Percentiles rank a stretch among this genome's conserved stretches.
Evolutionary conservation across 2,329 filamentous ascomycete species (phyloP).

Genomic region (Alternaria rosae): DNA sequence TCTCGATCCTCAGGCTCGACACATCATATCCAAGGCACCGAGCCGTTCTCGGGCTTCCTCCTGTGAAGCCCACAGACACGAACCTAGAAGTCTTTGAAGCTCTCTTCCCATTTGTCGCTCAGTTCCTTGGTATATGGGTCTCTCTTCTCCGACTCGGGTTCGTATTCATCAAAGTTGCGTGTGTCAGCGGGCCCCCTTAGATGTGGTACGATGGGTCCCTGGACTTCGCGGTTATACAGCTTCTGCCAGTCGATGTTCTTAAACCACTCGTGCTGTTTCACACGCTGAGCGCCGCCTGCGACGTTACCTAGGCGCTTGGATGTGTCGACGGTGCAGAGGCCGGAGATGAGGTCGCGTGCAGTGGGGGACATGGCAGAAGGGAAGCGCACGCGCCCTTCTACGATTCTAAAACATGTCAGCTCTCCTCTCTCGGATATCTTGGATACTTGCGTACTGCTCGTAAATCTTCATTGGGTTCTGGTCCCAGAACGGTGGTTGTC

Average conservation of each 20-base stretch:
- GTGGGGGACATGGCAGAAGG: conserved; percentile 72
- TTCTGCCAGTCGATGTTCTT: conserved; percentile 76
- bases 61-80: not conserved
- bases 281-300: conserved; percentile 72
- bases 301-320: conserved; percentile 81
- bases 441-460: conserved; percentile 60
- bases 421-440: not conserved
- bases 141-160: conserved; percentile 73
- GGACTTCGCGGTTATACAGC: conserved; percentile 67
- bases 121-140: conserved; percentile 75
- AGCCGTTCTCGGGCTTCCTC: not conserved
- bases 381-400: conserved; percentile 78
- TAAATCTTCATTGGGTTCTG: conserved; percentile 88
- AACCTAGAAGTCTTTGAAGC: conserved; percentile 73
- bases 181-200: conserved; percentile 76
- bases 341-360: conserved; percentile 77
- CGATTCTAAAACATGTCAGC: conserved; percentile 64
- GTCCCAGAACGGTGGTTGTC: conserved; percentile 87
- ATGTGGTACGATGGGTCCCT: conserved; percentile 78
- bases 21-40: not conserved
- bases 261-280: conserved; percentile 82
- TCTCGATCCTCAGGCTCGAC: not conserved
- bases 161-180: conserved; percentile 82
- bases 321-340: conserved; percentile 80
- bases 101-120: conserved; percentile 71